These are phyloP conservation scores for Bifiguratus adelaidae DNA, from an alignment of 192 early-diverging fungal genomes.

Conservation along the genomic window DNA sequence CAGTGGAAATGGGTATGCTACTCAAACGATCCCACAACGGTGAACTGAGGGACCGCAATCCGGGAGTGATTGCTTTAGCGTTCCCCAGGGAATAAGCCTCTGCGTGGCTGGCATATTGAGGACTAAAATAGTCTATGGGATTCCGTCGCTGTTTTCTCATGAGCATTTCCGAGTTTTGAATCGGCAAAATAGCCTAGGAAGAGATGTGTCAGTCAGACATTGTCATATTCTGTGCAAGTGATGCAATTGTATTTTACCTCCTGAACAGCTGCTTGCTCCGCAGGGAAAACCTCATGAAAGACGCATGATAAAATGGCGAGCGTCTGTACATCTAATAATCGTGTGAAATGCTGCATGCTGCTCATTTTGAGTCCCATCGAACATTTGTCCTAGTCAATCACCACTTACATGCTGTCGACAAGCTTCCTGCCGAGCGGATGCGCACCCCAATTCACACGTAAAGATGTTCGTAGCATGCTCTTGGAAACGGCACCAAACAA, in stretches of 20 bases:
- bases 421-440: conserved; percentile 47
- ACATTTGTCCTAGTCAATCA: not conserved
- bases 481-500: conserved; percentile 18
- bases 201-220: not conserved
- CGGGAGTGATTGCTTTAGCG: too few relatives aligned
- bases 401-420: conserved; percentile 39
- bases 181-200: not conserved
- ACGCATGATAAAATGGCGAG: conserved; percentile 53
- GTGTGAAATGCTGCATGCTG: conserved; percentile 40
- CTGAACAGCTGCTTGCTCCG: not conserved
- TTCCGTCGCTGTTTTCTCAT: too few relatives aligned
- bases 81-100: too few relatives aligned
- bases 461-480: conserved; percentile 15
- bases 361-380: not conserved
- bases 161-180: not conserved
- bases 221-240: not conserved
- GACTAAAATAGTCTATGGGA: too few relatives aligned
- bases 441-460: conserved; percentile 42
- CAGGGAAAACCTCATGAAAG: conserved; percentile 23
- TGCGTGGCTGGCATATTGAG: too few relatives aligned
- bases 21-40: too few relatives aligned
- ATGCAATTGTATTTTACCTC: not conserved
- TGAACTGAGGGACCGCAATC: too few relatives aligned
- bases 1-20: too few relatives aligned
- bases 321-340: conserved; percentile 54